These are phyloP conservation scores for Ceratocystiopsis sp. DNA, from an alignment of 2,329 filamentous ascomycete genomes.

Conservation along the genomic window DNA sequence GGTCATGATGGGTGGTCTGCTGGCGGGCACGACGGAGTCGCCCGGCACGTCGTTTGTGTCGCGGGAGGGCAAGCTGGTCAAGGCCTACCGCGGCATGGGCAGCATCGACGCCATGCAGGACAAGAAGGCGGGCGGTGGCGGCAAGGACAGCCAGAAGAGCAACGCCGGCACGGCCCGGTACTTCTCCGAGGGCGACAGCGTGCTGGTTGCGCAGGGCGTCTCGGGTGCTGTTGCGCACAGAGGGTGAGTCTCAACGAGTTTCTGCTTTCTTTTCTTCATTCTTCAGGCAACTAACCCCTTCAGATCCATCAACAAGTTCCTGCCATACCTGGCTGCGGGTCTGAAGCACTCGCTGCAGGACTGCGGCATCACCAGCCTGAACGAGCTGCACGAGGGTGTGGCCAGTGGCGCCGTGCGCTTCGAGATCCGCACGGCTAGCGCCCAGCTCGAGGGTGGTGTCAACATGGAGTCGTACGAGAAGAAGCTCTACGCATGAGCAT, in stretches of 20 bases:
- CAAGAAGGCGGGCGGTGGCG: constrained; percentile 72
- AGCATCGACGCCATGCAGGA: constrained; percentile 99
- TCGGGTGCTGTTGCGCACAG: constrained; percentile 70
- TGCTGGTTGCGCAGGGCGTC: constrained; percentile 93
- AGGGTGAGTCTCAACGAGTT: constrained; percentile 27
- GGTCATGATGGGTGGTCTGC: constrained; percentile 97
- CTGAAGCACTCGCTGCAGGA: constrained; percentile 97
- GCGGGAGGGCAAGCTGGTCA: constrained; percentile 92
- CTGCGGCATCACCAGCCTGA: constrained; percentile 68
- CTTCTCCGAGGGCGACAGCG: constrained; percentile 90
- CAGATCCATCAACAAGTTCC: constrained; percentile 78
- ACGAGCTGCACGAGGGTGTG: constrained; percentile 60
- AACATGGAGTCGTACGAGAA: constrained; percentile 99
- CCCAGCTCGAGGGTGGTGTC: constrained; percentile 90
- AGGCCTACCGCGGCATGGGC: constrained; percentile 98
- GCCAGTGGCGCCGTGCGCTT: constrained; percentile 65
- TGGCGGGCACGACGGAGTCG: constrained; percentile 93
- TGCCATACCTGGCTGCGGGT: constrained; percentile 88
- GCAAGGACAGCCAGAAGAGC: constrained; percentile 56
- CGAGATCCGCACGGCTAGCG: constrained; percentile 84
- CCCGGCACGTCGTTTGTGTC: constrained; percentile 94
- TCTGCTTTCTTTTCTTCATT: background rate
- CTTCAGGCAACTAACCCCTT: background rate
- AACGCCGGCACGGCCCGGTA: constrained; percentile 96
- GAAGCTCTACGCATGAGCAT: constrained; percentile 74